phyloP scores from a whole-genome alignment of 495 filamentous ascomycete genomes.

The Terfezia claveryi region DNA sequence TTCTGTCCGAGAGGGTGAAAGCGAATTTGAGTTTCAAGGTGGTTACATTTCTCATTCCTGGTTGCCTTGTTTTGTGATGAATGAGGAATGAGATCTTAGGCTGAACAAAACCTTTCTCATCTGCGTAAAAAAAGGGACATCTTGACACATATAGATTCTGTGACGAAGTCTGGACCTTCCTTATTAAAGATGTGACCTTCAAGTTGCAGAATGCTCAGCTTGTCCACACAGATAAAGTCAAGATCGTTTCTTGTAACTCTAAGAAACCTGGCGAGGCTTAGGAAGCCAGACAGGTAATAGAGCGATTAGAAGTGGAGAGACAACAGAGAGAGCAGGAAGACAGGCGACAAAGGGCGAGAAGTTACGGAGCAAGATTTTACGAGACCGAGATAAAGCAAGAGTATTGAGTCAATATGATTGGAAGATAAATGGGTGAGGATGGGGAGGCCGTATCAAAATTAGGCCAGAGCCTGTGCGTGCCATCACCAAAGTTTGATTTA shows the following conservation, averaged over 20 bases:
- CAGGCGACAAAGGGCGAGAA: not conserved
- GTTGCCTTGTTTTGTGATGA: not conserved
- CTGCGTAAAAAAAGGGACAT: constrained; percentile 41
- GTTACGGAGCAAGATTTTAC: constrained; percentile 16
- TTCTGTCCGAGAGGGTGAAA: constrained; percentile 76
- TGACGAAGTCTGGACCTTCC: constrained; percentile 99
- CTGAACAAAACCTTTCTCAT: not conserved
- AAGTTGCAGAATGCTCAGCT: constrained; percentile 54
- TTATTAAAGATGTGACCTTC: constrained; percentile 95
- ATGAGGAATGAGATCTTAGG: not conserved
- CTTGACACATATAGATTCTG: constrained; percentile 99
- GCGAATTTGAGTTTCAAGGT: constrained; percentile 90
- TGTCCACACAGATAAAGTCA: constrained; percentile 59
- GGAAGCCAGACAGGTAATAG: not conserved
- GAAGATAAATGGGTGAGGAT: too few species aligned
- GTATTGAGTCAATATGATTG: too few species aligned
- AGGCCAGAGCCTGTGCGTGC: too few species aligned
- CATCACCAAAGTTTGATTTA: too few species aligned
- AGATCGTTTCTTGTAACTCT: constrained; percentile 90
- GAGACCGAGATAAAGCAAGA: too few species aligned
- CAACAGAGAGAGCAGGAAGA: too few species aligned
- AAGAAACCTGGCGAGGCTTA: constrained; percentile 49
- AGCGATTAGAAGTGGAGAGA: too few species aligned
- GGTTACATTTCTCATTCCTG: constrained; percentile 6
- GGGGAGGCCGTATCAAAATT: too few species aligned